Conservation (phyloP, 768 basidiomycete species). For the Auriscalpium microsporum region DNA sequence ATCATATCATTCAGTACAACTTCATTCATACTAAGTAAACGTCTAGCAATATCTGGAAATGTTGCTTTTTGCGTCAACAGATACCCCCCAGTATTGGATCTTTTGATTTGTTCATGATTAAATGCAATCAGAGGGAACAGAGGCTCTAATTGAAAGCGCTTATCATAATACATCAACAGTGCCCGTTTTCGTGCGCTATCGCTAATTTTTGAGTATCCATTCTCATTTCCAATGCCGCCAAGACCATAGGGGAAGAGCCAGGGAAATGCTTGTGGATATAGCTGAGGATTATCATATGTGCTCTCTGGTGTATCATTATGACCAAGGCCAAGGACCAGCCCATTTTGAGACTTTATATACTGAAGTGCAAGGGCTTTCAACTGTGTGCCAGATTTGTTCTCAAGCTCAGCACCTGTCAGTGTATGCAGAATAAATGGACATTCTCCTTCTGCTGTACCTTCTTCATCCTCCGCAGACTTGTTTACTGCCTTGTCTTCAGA, state of each 20-base stretch:
- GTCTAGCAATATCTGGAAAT: constrained; percentile 4
- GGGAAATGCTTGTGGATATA: constrained; percentile 12
- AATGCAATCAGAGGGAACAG: constrained; percentile 14
- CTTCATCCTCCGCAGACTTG: not conserved
- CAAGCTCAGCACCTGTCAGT: not conserved
- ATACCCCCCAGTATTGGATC: constrained; percentile 6
- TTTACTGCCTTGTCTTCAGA: not conserved
- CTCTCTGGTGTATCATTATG: not conserved
- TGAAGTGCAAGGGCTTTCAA: not conserved
- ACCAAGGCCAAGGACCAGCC: not conserved
- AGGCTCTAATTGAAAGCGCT: constrained; percentile 13
- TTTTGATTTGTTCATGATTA: constrained; percentile 17
- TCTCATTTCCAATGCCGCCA: constrained; percentile 6
- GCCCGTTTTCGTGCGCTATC: not conserved
- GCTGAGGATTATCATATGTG: constrained; percentile 10
- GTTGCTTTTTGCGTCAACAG: constrained; percentile 2
- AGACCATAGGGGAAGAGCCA: constrained; percentile 14
- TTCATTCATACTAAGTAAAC: constrained; percentile 1
- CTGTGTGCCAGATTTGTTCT: not conserved
- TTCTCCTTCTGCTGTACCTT: not conserved
- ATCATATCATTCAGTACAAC: not conserved
- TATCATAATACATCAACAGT: constrained; percentile 15
- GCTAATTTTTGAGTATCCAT: not conserved
- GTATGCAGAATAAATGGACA: constrained; percentile 9
- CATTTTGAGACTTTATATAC: constrained; percentile 1